These are phyloP conservation scores for Macrolepiota fuliginosa DNA, from an alignment of 768 basidiomycete genomes.

Conservation along the genomic window DNA sequence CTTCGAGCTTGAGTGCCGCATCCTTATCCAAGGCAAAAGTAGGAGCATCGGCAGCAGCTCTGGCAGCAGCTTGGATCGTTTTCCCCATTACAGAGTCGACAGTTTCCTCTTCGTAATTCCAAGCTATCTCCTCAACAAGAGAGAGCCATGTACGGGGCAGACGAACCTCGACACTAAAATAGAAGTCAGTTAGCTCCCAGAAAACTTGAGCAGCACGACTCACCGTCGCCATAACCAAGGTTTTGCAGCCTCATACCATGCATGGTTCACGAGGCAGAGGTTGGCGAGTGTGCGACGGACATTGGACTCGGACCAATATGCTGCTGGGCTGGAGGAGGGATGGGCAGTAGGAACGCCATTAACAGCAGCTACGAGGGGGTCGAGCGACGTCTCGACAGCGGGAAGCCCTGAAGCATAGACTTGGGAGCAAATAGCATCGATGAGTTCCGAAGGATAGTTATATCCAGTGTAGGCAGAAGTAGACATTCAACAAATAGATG, in stretches of 20 bases:
- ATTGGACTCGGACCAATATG: conserved; percentile 66
- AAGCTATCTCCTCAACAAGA: conserved; percentile 75
- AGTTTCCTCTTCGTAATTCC: conserved; percentile 66
- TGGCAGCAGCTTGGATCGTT: conserved; percentile 66
- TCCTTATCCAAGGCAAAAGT: conserved; percentile 35
- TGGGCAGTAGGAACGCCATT: conserved; percentile 56
- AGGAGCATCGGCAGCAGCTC: conserved; percentile 53
- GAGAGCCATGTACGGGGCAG: conserved; percentile 84
- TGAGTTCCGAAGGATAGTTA: conserved; percentile 68
- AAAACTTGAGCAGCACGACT: conserved; percentile 18
- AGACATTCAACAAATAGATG: conserved; percentile 24
- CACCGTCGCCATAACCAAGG: conserved; percentile 84
- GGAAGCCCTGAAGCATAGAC: conserved; percentile 65
- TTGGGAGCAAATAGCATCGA: conserved; percentile 70
- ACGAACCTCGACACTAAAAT: conserved; percentile 63
- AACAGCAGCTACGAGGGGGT: conserved; percentile 55
- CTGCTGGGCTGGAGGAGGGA: conserved; percentile 72
- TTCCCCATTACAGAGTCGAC: conserved; percentile 62
- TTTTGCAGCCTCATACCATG: conserved; percentile 81
- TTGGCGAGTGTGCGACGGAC: conserved; percentile 63
- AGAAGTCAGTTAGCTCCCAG: neutral
- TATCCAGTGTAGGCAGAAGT: conserved; percentile 22
- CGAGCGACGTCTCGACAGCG: conserved; percentile 56
- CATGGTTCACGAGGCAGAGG: conserved; percentile 74
- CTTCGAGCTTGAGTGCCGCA: conserved; percentile 52